These are phyloP conservation scores for Tylopilus vinaceipallidus DNA, from an alignment of 768 basidiomycete species.

Conservation along the genomic window DNA sequence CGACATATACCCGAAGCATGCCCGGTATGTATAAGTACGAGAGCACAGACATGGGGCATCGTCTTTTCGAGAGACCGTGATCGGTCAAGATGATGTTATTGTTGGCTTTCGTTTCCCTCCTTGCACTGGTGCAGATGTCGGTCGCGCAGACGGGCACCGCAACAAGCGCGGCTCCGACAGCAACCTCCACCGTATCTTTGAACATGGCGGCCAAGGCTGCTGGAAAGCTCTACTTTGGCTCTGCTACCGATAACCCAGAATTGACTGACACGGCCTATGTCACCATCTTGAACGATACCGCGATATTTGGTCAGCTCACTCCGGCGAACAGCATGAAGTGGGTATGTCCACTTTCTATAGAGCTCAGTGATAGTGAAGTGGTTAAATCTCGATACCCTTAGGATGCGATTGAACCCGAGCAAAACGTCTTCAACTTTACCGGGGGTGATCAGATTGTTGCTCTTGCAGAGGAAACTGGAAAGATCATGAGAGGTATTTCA, in stretches of 20 bases:
- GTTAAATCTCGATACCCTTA: neutral
- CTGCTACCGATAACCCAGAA: conserved; percentile 48
- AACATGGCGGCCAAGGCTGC: conserved; percentile 38
- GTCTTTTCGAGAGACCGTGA: neutral
- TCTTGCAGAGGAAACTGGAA: conserved; percentile 18
- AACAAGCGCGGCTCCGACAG: neutral
- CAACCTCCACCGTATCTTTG: conserved; percentile 16
- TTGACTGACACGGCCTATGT: conserved; percentile 32
- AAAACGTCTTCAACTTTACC: conserved; percentile 24
- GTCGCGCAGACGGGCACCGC: conserved; percentile 1
- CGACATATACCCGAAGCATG: neutral
- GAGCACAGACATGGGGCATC: neutral
- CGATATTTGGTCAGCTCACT: conserved; percentile 21
- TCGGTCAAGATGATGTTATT: neutral
- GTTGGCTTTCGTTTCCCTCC: conserved; percentile 3
- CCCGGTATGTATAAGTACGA: conserved; percentile 2
- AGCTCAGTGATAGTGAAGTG: neutral
- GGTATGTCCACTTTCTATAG: conserved; percentile 8
- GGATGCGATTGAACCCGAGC: conserved; percentile 24
- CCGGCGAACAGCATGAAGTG: conserved; percentile 22
- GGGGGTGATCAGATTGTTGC: conserved; percentile 21
- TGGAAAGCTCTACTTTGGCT: conserved; percentile 47
- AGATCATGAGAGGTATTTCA: conserved; percentile 18
- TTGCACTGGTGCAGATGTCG: conserved; percentile 3
- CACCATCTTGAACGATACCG: conserved; percentile 6